These are phyloP conservation scores for Teratosphaeria zuluensis DNA, from an alignment of 2,329 filamentous ascomycete genomes.

Conservation along the genomic window DNA sequence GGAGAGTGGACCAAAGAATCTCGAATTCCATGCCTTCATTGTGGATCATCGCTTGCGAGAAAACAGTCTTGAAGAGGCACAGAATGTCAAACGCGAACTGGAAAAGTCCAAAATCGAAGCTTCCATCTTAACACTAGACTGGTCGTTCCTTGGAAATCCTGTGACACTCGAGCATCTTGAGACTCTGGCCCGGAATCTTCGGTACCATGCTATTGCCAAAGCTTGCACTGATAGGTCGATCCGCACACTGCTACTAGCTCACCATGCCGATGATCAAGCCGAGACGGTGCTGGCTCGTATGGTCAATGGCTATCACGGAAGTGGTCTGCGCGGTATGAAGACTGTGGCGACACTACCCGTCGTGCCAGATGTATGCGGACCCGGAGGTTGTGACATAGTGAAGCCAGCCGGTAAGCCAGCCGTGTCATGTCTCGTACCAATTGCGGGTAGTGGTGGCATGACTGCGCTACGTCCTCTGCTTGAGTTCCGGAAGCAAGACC, in stretches of 20 bases:
- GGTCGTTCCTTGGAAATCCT: slow-evolving; percentile 29
- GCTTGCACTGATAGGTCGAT: slow-evolving; percentile 47
- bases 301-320: slow-evolving; percentile 53
- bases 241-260: slow-evolving; percentile 61
- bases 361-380: slow-evolving; percentile 54
- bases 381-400: slow-evolving; percentile 54
- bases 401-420: slow-evolving; percentile 19
- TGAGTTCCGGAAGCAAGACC: slow-evolving; percentile 57
- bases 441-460: slow-evolving; percentile 48
- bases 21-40: slow-evolving; percentile 44
- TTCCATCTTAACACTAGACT: slow-evolving; percentile 27
- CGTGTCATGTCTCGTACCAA: not conserved
- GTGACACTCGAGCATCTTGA: slow-evolving; percentile 58
- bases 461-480: slow-evolving; percentile 61
- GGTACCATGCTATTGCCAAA: slow-evolving; percentile 62
- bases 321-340: slow-evolving; percentile 45
- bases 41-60: slow-evolving; percentile 52
- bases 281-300: slow-evolving; percentile 82
- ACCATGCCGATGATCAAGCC: slow-evolving; percentile 84
- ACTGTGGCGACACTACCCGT: slow-evolving; percentile 48
- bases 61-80: slow-evolving; percentile 46
- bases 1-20: slow-evolving; percentile 2
- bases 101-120: slow-evolving; percentile 13
- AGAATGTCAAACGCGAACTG: slow-evolving; percentile 34
- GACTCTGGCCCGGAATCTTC: slow-evolving; percentile 59